phyloP scores from a whole-genome alignment of 1,284 basidiomycete species.

The Apiotrichum porosum region DNA sequence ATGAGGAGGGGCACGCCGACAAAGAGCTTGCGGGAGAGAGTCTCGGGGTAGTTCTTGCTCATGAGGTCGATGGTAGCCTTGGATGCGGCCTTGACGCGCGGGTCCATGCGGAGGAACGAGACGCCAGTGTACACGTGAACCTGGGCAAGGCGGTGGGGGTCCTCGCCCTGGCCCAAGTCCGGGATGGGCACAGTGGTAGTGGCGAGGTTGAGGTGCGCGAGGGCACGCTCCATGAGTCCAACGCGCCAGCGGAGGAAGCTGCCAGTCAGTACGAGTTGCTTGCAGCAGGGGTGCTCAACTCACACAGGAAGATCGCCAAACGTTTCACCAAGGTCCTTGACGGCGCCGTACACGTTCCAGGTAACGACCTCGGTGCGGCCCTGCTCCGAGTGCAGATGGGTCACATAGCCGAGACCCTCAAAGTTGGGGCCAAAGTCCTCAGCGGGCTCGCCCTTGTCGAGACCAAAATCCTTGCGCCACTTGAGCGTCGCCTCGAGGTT shows the following conservation, averaged over 20 bases:
- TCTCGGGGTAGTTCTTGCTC: slow-evolving; percentile 27
- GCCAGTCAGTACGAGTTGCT: background rate
- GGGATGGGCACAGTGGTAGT: slow-evolving; percentile 20
- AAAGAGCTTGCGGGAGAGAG: slow-evolving; percentile 26
- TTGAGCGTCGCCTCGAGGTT: slow-evolving; percentile 18
- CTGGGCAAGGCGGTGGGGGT: slow-evolving; percentile 26
- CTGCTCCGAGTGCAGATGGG: slow-evolving; percentile 4
- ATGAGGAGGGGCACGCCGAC: slow-evolving; percentile 29
- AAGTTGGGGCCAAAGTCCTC: slow-evolving; percentile 9
- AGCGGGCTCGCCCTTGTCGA: slow-evolving; percentile 6
- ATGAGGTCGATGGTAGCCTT: slow-evolving; percentile 26
- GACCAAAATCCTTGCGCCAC: slow-evolving; percentile 26
- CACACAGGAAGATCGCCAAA: slow-evolving; percentile 27
- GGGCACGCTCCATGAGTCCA: slow-evolving; percentile 20
- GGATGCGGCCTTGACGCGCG: slow-evolving; percentile 22
- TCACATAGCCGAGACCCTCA: slow-evolving; percentile 26
- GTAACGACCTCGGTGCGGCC: slow-evolving; percentile 19
- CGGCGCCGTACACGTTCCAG: slow-evolving; percentile 30
- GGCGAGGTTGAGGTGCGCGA: slow-evolving; percentile 18
- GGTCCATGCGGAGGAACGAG: slow-evolving; percentile 26
- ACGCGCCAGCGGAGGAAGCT: slow-evolving; percentile 31
- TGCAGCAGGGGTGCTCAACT: background rate
- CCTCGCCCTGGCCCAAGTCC: slow-evolving; percentile 11
- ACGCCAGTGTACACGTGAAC: slow-evolving; percentile 27
- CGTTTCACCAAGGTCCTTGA: slow-evolving; percentile 18